phyloP scores from a whole-genome alignment of 2,329 filamentous ascomycete genomes.

The Neofusicoccum sp. region DNA sequence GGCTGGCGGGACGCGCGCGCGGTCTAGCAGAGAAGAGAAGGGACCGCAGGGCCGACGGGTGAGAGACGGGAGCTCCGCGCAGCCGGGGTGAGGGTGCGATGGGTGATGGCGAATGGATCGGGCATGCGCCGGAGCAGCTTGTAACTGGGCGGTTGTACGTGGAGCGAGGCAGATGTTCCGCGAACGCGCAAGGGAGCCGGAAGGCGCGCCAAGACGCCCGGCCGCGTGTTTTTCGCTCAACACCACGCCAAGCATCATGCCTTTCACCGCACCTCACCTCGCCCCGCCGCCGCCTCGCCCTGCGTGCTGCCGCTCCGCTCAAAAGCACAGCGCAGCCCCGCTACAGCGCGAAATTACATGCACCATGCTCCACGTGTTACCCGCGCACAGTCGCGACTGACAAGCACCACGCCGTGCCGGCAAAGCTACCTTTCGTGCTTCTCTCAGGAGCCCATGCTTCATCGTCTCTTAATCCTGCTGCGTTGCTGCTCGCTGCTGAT shows the following conservation, averaged over 20 bases:
- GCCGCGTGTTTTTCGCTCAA: constrained; percentile 13
- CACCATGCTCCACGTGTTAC: no score
- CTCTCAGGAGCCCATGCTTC: no score
- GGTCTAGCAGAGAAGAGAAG: background rate
- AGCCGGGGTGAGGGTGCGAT: background rate
- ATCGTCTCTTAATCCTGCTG: no score
- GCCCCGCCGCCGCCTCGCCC: no score
- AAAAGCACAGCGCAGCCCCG: no score
- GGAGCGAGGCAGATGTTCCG: constrained; percentile 12
- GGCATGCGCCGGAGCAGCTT: background rate
- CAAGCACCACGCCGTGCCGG: no score
- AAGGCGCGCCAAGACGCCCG: constrained; percentile 1
- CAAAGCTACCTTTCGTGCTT: no score
- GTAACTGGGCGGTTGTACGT: background rate
- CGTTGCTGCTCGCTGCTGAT: no score
- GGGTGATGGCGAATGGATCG: background rate
- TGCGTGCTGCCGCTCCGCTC: no score
- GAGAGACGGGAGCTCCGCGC: background rate
- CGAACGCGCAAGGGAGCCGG: constrained; percentile 9
- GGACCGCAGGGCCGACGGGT: constrained; percentile 3
- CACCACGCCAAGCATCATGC: constrained; percentile 15
- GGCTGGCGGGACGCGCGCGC: constrained; percentile 25
- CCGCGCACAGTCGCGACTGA: no score
- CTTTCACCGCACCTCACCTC: background rate
- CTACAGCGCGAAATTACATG: no score